Base-by-base conservation (phyloP, 371 early-diverging fungal genomes). In the Chytridiales sp. region DNA sequence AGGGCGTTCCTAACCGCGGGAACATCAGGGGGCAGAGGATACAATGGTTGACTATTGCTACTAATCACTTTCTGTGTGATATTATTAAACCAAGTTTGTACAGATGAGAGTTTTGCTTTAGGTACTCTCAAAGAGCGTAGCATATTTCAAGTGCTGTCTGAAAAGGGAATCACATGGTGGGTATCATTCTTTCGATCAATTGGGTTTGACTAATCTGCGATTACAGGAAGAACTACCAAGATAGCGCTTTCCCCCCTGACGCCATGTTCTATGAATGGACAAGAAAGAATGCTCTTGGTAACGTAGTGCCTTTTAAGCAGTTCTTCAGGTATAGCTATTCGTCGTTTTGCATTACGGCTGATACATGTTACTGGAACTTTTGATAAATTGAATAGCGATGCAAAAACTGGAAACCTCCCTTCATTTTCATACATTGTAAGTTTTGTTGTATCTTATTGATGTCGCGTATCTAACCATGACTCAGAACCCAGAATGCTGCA, bases 1-100 rank as follows among this genome's bases (percentile, higher is more conserved):
- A 41, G 67, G 6, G 30, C 27, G 48, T 67, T 67, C 34, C n/a
- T 58, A 15, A 27, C 46, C 36, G 61, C 50, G 13, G 63, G 47
- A 9, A 67, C 62, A 56, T 47, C 35, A 54, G 19, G 17, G 11
- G 67, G 67, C 30, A 15, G 31, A 19, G 40, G 39, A 6, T 29
- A 21, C 30, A 65, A 65, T 46, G 32, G 9, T n/a, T 19, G 30
- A 15, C 15, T 15, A 21, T 22, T 9, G 17, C 27, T 6, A 4
- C 6, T n/a, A n/a, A n/a, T n/a, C n/a, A n/a, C n/a, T n/a, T n/a
- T n/a, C n/a, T n/a, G n/a, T n/a, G n/a, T n/a, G n/a, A n/a, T n/a
- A n/a, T n/a, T n/a, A n/a, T n/a, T n/a, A n/a, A n/a, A 56, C 11
- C 55, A 32, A 9, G 35, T 26, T 4, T 9, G 13, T 11, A 38